Evolutionary conservation across 202 grass and related monocot genomes (phyloP), one percentile per base, ranked within the genome.

Genomic region (Musa balbisiana): DNA sequence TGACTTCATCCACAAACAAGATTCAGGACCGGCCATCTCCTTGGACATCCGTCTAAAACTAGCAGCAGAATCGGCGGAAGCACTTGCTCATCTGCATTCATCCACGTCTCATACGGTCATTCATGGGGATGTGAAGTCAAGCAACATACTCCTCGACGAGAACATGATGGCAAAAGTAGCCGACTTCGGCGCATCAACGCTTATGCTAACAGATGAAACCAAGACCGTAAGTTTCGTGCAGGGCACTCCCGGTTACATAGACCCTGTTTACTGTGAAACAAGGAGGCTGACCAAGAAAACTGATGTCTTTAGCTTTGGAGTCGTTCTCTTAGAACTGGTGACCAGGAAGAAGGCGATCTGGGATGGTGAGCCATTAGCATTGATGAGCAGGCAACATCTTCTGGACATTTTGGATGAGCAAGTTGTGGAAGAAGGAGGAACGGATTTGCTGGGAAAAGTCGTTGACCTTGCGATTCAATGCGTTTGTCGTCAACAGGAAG

Each of bases 41-140:
- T 51, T 70, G 43, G 49, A 70, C 0, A 19, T 1, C 4, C 67
- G 67, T 13, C 49, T 70, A 15, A 70, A 8, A 51, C 50, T 70
- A 11, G 67, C 67, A 51, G 67, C 9, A 20, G 67, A 70, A 20
- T 51, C 67, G 0, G 67, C 67, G 2, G 67, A 21, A 20, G 67
- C 67, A 11, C 49, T 70, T 3, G 67, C 67, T 50, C 11, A 70
- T 21, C 11, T 70, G 67, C 67, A 70, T 12, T 51, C 67, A 51
- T 51, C 49, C 1, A 21, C 33, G 3, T n/a, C 29, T 11, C 49
- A 51, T 11, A 3, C 67, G 4, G 19, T 70, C 67, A 20, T 70
- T 70, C 67, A 70, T 22, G 67, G 33, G 20, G 67, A 70, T 49
- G 67, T 70, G 49, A 70, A 70, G 67, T 49, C 67, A 15, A 21